Conservation (phyloP, 73 alveolate genomes). For the Urostyla sp. region DNA sequence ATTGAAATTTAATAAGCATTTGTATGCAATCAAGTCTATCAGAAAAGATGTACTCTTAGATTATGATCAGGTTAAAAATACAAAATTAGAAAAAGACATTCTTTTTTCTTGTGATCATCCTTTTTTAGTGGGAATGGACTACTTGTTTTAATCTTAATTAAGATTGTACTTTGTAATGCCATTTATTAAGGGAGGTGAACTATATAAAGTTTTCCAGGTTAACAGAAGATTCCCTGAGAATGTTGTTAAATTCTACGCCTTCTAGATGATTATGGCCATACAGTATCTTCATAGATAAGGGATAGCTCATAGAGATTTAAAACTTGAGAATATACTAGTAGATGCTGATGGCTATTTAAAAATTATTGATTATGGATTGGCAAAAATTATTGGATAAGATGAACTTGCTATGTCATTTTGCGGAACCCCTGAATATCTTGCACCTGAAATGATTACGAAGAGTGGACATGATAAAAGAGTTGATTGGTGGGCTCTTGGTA, state of each 20-base stretch:
- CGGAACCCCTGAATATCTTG: slow-evolving; percentile 97
- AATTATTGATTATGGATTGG: slow-evolving; percentile 95
- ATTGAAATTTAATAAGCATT: slow-evolving; percentile 2
- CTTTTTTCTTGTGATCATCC: slow-evolving; percentile 90
- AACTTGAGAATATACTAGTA: slow-evolving; percentile 96
- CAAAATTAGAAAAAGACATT: slow-evolving; percentile 89
- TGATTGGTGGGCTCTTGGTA: slow-evolving; percentile 99
- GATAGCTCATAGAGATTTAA: slow-evolving; percentile 93
- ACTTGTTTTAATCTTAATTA: slow-evolving; percentile 85
- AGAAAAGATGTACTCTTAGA: slow-evolving; percentile 82
- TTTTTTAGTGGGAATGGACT: slow-evolving; percentile 88
- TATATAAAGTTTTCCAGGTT: slow-evolving; percentile 82
- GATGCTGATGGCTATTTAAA: slow-evolving; percentile 86
- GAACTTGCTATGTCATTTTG: slow-evolving; percentile 86
- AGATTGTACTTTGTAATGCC: slow-evolving; percentile 92
- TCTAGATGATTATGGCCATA: slow-evolving; percentile 88
- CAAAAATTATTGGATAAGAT: slow-evolving; percentile 80
- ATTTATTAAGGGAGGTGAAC: slow-evolving; percentile 95
- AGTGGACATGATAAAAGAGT: slow-evolving; percentile 91
- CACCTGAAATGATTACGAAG: slow-evolving; percentile 94
- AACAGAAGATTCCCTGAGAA: slow-evolving; percentile 85
- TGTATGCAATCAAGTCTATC: slow-evolving; percentile 82
- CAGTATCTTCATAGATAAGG: slow-evolving; percentile 89
- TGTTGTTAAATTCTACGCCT: slow-evolving; percentile 88
- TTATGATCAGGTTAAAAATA: slow-evolving; percentile 89